Evolutionary conservation across 2,329 filamentous ascomycete genomes (phyloP), one percentile per base, ranked within the genome.

Genomic region (Cytospora mali): DNA sequence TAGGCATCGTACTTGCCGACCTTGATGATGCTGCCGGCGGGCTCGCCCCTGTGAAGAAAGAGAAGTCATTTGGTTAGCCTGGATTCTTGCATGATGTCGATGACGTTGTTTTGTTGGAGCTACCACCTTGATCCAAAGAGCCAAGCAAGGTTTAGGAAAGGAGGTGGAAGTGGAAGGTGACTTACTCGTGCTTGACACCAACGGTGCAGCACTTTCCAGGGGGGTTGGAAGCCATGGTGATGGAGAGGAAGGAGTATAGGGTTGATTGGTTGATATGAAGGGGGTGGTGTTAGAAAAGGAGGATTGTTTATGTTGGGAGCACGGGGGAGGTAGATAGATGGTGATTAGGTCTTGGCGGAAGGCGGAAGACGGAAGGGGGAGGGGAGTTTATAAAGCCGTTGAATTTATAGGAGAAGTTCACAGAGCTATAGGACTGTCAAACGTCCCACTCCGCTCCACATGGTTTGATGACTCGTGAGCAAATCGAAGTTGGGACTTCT

Each of bases 171-270:
- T 27, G 27, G 52, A 53, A 50, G 59, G 33, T 42, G 31, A 76
- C 83, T 71, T 74, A 84, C 82, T 83, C 79, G 68, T 84, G 82
- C 71, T 78, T 81, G 64, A 81, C 74, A 64, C 82, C 83, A 59
- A 79, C 68, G 33, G 76, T 76, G 75, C 84, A 86, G 79, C 84
- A 86, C 59, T 75, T 68, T 61, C 70, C 80, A 14, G 83, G 82
- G 60, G 79, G 77, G 68, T 83, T 77, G 3, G 83, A 86, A 39
- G 83, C 80, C 83, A 86, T 86, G 65, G 33, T 64, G 52, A n/a
- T 54, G 23, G n/a, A 48, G 54, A 39, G 33, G n/a, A n/a, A n/a
- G n/a, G n/a, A n/a, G n/a, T n/a, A n/a, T n/a, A n/a, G n/a, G n/a
- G n/a, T n/a, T n/a, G n/a, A n/a, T n/a, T n/a, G n/a, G n/a, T n/a